Percentiles rank a stretch among this genome's conserved stretches.
Evolutionary conservation across 2,329 filamentous ascomycete genomes (phyloP).

Genomic region (Cladophialophora psammophila): DNA sequence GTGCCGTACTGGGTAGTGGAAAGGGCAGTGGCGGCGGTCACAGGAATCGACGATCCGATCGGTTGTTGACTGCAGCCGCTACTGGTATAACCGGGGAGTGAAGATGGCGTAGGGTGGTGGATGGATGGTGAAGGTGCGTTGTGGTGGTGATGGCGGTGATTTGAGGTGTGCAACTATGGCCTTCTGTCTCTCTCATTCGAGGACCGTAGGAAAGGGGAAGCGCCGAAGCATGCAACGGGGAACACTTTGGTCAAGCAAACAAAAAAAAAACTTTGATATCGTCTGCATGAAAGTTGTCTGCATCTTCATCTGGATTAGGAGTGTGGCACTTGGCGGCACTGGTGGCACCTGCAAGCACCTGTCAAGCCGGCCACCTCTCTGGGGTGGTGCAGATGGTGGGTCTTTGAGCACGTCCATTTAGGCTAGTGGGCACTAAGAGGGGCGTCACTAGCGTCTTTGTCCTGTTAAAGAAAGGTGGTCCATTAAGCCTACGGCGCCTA

Average conservation of each 20-base stretch:
- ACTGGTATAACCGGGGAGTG: not conserved
- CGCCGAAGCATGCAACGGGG: not conserved
- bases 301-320: not conserved
- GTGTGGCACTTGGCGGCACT: not conserved
- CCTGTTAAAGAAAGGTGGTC: constrained; percentile 10
- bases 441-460: not conserved
- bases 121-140: not conserved
- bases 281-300: not conserved
- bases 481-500: not conserved
- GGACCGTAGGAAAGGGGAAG: not conserved
- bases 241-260: not conserved
- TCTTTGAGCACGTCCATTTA: not conserved
- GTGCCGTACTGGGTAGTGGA: not conserved
- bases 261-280: constrained; percentile 7
- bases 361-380: not conserved
- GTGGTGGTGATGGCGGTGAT: not conserved
- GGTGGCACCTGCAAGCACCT: constrained; percentile 1
- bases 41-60: constrained; percentile 1
- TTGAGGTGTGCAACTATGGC: not conserved
- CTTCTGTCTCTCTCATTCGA: not conserved
- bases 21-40: not conserved
- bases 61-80: not conserved
- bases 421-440: not conserved
- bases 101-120: not conserved
- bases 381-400: constrained; percentile 3